Evolutionary conservation across 768 basidiomycete species (phyloP).

Genomic region (Boletus huronensis): DNA sequence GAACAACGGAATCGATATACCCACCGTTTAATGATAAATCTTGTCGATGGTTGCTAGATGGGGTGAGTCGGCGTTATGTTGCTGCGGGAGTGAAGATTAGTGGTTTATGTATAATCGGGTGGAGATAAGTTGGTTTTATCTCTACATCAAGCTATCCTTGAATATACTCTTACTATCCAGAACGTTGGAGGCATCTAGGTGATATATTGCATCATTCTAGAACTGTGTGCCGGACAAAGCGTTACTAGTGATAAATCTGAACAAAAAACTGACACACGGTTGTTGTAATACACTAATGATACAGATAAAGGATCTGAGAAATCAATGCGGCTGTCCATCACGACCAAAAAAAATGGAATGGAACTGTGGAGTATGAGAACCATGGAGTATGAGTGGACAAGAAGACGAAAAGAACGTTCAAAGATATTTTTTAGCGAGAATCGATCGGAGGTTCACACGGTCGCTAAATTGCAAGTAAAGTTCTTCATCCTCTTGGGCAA

Average conservation of each 20-base stretch:
- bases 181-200: background rate
- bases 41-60: background rate
- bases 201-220: background rate
- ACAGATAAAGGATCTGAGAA: background rate
- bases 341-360: background rate
- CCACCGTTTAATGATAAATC: background rate
- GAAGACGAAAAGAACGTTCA: background rate
- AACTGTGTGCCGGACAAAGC: background rate
- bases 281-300: background rate
- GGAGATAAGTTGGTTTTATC: no score
- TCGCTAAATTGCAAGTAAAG: conserved; percentile 6
- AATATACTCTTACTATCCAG: background rate
- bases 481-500: conserved; percentile 14
- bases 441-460: conserved; percentile 11
- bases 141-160: background rate
- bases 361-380: background rate
- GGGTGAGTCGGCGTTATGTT: background rate
- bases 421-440: background rate
- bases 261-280: background rate
- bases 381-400: background rate
- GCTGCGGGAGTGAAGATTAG: background rate
- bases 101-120: no score
- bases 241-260: background rate
- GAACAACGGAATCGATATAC: background rate
- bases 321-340: background rate